These are phyloP conservation scores for Lactarius deliciosus DNA, from an alignment of 768 basidiomycete species.

Conservation along the genomic window DNA sequence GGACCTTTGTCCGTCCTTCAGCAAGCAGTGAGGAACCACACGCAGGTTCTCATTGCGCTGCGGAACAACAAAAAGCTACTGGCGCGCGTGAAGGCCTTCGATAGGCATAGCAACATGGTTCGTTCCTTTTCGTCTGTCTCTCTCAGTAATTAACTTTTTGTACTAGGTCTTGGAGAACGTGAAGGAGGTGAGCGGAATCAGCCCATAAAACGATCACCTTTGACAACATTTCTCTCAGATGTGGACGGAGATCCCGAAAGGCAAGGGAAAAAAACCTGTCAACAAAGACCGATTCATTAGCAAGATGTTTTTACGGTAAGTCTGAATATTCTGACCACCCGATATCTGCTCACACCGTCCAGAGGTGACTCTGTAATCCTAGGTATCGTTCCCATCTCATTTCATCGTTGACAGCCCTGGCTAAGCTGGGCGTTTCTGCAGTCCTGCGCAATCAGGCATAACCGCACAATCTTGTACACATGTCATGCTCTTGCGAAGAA, in stretches of 20 bases:
- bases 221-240: conserved; percentile 53
- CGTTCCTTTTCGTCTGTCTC: conserved; percentile 32
- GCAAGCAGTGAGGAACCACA: conserved; percentile 95
- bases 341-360: conserved; percentile 26
- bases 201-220: not conserved
- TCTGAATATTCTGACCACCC: conserved; percentile 22
- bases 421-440: conserved; percentile 40
- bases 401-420: conserved; percentile 27
- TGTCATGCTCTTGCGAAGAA: not conserved
- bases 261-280: conserved; percentile 97
- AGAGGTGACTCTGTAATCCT: conserved; percentile 98
- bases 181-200: conserved; percentile 67
- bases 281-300: conserved; percentile 99
- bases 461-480: not conserved
- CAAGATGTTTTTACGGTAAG: conserved; percentile 95
- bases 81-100: conserved; percentile 96
- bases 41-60: conserved; percentile 95
- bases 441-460: conserved; percentile 73
- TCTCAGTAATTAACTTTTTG: conserved; percentile 23
- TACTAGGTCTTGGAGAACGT: conserved; percentile 92
- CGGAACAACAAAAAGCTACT: conserved; percentile 98
- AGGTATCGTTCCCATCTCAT: conserved; percentile 48
- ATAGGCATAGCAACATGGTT: conserved; percentile 98
- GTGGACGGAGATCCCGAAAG: conserved; percentile 99
- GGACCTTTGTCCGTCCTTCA: conserved; percentile 96